Conservation (phyloP, 495 filamentous ascomycete species). For the Penicillium paradoxum region DNA sequence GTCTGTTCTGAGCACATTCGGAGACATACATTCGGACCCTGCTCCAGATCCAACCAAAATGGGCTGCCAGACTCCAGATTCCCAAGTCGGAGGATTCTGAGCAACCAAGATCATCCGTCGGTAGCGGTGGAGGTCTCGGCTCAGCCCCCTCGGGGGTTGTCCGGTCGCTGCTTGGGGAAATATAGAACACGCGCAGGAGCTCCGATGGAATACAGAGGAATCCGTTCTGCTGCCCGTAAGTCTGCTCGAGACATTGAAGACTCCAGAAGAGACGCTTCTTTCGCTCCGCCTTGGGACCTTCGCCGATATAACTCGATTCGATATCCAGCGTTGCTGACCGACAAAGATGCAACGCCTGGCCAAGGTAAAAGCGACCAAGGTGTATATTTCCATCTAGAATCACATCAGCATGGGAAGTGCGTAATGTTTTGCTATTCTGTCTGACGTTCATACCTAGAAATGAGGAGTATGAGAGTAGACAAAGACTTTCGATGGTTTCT, state of each 20-base stretch:
- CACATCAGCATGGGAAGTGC: background rate
- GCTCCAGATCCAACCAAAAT: conserved; percentile 46
- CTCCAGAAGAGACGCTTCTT: conserved; percentile 46
- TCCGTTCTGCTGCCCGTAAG: conserved; percentile 39
- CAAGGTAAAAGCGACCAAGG: conserved; percentile 40
- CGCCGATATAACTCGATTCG: conserved; percentile 27
- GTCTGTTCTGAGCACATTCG: conserved; percentile 36
- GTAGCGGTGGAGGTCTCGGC: conserved; percentile 31
- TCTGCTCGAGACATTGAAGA: conserved; percentile 37
- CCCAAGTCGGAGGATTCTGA: conserved; percentile 27
- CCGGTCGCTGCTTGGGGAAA: conserved; percentile 18
- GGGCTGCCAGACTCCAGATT: conserved; percentile 39
- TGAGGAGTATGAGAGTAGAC: conserved; percentile 39
- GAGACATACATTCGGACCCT: conserved; percentile 37
- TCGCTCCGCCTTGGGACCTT: conserved; percentile 29
- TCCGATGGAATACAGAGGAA: conserved; percentile 33
- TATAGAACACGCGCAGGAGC: conserved; percentile 29
- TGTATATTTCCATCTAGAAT: conserved; percentile 36
- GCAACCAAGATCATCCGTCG: conserved; percentile 33
- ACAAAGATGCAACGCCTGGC: conserved; percentile 41
- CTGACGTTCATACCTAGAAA: conserved; percentile 32
- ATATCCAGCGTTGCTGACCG: conserved; percentile 41
- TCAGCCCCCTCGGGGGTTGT: conserved; percentile 9
- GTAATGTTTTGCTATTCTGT: background rate
- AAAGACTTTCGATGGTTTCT: conserved; percentile 42